phyloP scores from a whole-genome alignment of 768 basidiomycete genomes.

The Trametes maxima region DNA sequence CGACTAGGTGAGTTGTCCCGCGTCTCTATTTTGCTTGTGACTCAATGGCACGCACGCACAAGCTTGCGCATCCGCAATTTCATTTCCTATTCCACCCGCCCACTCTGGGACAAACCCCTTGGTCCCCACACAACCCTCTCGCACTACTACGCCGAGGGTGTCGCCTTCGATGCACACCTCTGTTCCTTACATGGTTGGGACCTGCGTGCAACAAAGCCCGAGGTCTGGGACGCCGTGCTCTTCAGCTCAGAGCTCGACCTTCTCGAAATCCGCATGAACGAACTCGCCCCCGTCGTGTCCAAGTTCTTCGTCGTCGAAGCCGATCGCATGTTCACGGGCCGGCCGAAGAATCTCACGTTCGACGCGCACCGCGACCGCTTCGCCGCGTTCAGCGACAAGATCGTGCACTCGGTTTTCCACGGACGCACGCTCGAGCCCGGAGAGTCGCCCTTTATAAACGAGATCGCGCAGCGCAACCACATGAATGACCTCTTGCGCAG shows the following conservation, averaged over 20 bases:
- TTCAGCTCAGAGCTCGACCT: constrained; percentile 68
- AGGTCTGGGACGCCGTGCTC: constrained; percentile 58
- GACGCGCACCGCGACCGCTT: constrained; percentile 48
- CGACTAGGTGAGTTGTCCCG: constrained; percentile 11
- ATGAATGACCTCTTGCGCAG: constrained; percentile 51
- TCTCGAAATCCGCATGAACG: constrained; percentile 62
- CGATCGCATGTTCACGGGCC: constrained; percentile 60
- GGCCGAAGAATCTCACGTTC: constrained; percentile 56
- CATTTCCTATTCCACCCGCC: constrained; percentile 58
- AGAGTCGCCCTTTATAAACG: constrained; percentile 53
- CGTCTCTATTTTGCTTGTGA: neutral
- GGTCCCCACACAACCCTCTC: constrained; percentile 50
- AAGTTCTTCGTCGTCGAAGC: constrained; percentile 64
- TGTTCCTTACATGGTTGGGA: constrained; percentile 60
- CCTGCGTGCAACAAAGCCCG: constrained; percentile 34
- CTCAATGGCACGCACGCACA: constrained; percentile 21
- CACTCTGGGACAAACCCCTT: constrained; percentile 58
- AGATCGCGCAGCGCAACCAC: constrained; percentile 47
- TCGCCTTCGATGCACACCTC: constrained; percentile 44
- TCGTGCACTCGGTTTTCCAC: constrained; percentile 52
- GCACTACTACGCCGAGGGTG: constrained; percentile 60
- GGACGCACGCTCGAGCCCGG: constrained; percentile 45
- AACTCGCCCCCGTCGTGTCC: constrained; percentile 58
- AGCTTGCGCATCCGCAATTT: constrained; percentile 54
- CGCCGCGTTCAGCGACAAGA: constrained; percentile 52